Evolutionary conservation across 2,329 filamentous ascomycete species (phyloP), one percentile per base, ranked within the genome.

Genomic region (Microdochium nivale): DNA sequence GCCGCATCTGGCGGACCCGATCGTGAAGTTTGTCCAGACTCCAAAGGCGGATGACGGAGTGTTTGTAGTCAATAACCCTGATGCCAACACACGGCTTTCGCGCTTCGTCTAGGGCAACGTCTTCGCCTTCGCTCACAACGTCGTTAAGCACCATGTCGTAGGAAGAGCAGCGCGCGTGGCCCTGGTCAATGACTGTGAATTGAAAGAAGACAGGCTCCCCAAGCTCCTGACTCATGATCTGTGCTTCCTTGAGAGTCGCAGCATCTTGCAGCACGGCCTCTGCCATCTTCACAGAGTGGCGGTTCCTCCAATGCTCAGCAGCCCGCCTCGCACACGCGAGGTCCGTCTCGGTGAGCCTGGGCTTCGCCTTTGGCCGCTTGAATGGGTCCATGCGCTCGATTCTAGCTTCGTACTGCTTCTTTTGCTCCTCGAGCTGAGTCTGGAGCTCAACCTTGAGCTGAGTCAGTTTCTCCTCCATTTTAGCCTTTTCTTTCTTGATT

Each of bases 81-180:
- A 97, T 81, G 1, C 86, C 92, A 46, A 97, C 84, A 68, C 92
- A 97, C 3, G 94, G 94, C 67, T 96, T 97, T 47, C 79, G 81
- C 1, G 87, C 82, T 56, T 86, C 82, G 54, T 95, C 90, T 7
- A 99, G 78, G 19, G 87, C 84, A 30, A 86, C 74, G 62, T 96
- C 91, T 53, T 87, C 81, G 24, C 92, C 90, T 66, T 97, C 92
- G 10, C 86, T 83, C 1, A 87, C 86, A 43, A 96, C 84, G 21
- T 90, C 92, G 62, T 95, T 96, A 43, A 99, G 77, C 3, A 97
- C 90, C 70, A 99, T 86, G 67, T 99, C 94, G 69, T 99, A 99
- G 1, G 91, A 95, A 2, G 94, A 99, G 59, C 87, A 91, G 58
- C 95, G 79, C 23, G 84, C 84, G 62, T 99, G 91, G 1, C 94